Base-by-base conservation (phyloP, 148 eudicot genomes). In the Camellia japonica region DNA sequence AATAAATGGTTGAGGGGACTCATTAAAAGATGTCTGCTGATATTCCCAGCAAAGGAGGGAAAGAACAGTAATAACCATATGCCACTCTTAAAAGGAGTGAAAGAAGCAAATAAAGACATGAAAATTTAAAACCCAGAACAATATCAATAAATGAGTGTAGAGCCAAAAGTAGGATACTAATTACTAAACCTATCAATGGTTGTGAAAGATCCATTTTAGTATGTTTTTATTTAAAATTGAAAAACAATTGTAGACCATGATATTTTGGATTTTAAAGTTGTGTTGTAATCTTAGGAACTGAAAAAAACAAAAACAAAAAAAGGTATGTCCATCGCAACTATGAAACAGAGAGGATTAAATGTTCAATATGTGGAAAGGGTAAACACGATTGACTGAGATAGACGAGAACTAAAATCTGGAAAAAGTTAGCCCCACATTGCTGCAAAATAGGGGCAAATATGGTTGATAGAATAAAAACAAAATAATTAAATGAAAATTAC, bases 1-100 rank as follows among this genome's bases (percentile, higher is more conserved):
- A 79, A 87, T 87, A 80, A 85, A 83, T 62, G 51, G 47, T 47
- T 51, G 47, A 18, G 46, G 83, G 69, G 71, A 69, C n/a, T 51
- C 73, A 70, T 7, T 49, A 14, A 79, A 81, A 80, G 78, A 56
- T 60, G 78, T 74, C 11, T 38, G 59, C 7, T 51, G 44, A 68
- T 61, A 23, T 23, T 47, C 43, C 67, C 70, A 63, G 56, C 68
- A 60, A 65, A 47, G 55, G 58, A 30, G 51, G 49, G 70, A 56
- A 59, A 51, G 62, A 66, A 20, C 44, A 72, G 14, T 18, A 82
- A 85, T 8, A 69, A 73, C 49, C 38, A 15, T 52, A 11, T 67
- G 47, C 14, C 67, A 19, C 70, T 71, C 52, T 42, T 74, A 49
- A 71, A 75, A 83, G 46, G 43, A 68, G 83, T 54, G 68, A 64